Evolutionary conservation across 225 moss, liverwort and hornwort species (phyloP).

Genomic region (Lunularia cruciata): DNA sequence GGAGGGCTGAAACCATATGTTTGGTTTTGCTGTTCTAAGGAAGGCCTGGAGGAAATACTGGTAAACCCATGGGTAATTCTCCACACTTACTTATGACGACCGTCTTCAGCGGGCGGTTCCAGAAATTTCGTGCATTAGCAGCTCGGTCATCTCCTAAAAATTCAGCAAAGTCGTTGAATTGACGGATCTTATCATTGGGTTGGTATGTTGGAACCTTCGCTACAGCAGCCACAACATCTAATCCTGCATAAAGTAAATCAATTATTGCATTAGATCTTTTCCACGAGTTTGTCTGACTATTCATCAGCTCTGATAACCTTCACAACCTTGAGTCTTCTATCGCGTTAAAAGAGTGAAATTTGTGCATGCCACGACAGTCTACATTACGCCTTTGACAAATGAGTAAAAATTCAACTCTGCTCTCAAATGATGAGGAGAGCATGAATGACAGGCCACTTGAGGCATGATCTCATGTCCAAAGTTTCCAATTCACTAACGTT

Average conservation of each 20-base stretch:
- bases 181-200: conserved; percentile 75
- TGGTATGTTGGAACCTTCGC: conserved; percentile 78
- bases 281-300: too few species aligned
- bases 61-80: conserved; percentile 53
- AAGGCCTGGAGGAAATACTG: conserved; percentile 54
- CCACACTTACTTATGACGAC: conserved; percentile 90
- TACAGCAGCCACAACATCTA: conserved; percentile 83
- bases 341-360: too few species aligned
- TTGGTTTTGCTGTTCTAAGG: conserved; percentile 25
- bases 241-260: conserved; percentile 41
- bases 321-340: too few species aligned
- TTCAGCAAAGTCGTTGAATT: conserved; percentile 87
- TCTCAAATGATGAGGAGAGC: too few species aligned
- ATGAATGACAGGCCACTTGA: too few species aligned
- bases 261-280: background rate
- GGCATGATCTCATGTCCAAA: too few species aligned
- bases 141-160: conserved; percentile 91
- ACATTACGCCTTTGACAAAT: too few species aligned
- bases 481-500: too few species aligned
- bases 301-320: too few species aligned
- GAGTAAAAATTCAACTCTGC: too few species aligned
- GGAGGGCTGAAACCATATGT: background rate
- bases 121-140: conserved; percentile 80
- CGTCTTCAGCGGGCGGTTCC: conserved; percentile 87
- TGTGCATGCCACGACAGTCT: too few species aligned